Evolutionary conservation across 768 basidiomycete species (phyloP), one percentile per base, ranked within the genome.

Genomic region (Hericium rajendrae): DNA sequence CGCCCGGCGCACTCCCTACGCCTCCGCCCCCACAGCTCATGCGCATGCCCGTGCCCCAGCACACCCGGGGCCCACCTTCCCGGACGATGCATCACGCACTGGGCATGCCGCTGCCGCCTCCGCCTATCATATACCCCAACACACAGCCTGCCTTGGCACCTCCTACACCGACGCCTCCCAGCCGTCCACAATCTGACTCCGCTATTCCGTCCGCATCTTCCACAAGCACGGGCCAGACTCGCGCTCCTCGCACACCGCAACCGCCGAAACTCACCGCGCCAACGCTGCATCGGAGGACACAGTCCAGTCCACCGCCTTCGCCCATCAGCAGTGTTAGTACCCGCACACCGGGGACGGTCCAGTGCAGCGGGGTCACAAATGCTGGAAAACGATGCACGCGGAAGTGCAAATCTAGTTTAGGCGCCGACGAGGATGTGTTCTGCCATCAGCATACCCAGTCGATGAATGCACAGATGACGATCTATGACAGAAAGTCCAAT

Each of bases 321-420:
- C 41, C 60, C 38, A 48, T 65, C 32, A 32, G 4, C 32, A 32
- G 32, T 32, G 32, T 32, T 68, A 48, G 62, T 59, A 20, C 63
- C 66, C 16, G 60, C 57, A 41, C 26, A 38, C 9, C 12, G 6
- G 28, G 28, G 53, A 48, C 32, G 37, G 38, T 73, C 13, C 86
- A 81, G 63, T 91, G 89, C 64, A 74, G 74, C 58, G 86, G 81
- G 4, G 70, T 76, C 39, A 91, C 86, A n/a, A 82, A 81, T 65
- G 72, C 78, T 13, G 84, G 81, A 10, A 79, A 77, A 61, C 80
- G 70, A 38, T 92, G 90, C 62, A 75, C 73, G 46, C 62, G 60
- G 13, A 46, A 70, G 59, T 78, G 88, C 39, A 85, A 82, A 62
- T 62, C 73, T 12, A 72, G 73, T 22, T 57, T 68, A 39, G 63